These are phyloP conservation scores for Ashbya aceris DNA, from an alignment of 1,139 yeast species.

Conservation along the genomic window DNA sequence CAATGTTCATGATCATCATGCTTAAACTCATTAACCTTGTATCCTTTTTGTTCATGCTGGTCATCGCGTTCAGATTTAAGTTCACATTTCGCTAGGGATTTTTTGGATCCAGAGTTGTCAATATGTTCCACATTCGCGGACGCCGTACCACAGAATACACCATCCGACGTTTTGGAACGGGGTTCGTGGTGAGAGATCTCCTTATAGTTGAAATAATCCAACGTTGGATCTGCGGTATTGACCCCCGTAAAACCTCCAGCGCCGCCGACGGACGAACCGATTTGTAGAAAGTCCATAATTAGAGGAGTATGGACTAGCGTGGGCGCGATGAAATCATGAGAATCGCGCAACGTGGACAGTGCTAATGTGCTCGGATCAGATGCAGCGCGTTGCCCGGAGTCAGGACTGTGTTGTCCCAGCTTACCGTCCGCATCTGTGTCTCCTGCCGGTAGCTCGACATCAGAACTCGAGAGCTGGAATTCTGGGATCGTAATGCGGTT, in stretches of 20 bases:
- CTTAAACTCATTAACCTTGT: too few relatives aligned
- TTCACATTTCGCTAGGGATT: background rate
- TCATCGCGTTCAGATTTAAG: background rate
- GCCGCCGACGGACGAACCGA: constrained; percentile 27
- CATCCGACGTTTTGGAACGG: too few relatives aligned
- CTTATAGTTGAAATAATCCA: constrained; percentile 19
- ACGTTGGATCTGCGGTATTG: constrained; percentile 14
- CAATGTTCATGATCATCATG: constrained; percentile 39
- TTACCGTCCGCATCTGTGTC: too few relatives aligned
- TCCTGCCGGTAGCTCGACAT: too few relatives aligned
- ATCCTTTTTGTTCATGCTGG: background rate
- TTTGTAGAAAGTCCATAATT: constrained; percentile 27
- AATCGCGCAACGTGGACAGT: too few relatives aligned
- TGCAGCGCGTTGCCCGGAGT: too few relatives aligned
- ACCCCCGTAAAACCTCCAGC: constrained; percentile 21
- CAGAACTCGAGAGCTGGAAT: constrained; percentile 1
- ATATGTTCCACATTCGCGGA: background rate
- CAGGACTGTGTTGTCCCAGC: too few relatives aligned
- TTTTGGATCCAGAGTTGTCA: background rate
- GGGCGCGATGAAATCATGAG: too few relatives aligned
- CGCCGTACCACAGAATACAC: too few relatives aligned
- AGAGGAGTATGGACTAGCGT: constrained; percentile 11
- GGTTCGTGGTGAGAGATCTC: background rate
- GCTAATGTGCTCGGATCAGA: too few relatives aligned
- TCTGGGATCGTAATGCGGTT: constrained; percentile 32